Conservation (phyloP, 495 filamentous ascomycete species). For the Xylaria intraflava region DNA sequence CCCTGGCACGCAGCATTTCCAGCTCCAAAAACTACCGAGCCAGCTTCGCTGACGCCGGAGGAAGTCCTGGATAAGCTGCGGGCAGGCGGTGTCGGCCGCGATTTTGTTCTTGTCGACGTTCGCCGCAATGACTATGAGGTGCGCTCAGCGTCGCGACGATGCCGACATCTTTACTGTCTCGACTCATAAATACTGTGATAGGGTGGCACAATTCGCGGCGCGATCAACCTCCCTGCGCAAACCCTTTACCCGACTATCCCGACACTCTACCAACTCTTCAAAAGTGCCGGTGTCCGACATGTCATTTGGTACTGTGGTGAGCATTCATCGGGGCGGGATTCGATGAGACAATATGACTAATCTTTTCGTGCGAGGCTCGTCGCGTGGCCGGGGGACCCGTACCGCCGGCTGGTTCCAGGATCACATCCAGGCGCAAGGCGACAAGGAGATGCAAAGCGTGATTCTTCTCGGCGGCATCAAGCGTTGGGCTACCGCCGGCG, state of each 20-base stretch:
- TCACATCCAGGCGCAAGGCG: slow-evolving; percentile 42
- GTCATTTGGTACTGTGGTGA: slow-evolving; percentile 67
- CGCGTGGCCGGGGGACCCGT: slow-evolving; percentile 53
- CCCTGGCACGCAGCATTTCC: slow-evolving; percentile 11
- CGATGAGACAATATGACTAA: background rate
- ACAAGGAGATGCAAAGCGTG: slow-evolving; percentile 47
- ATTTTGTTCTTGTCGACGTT: slow-evolving; percentile 59
- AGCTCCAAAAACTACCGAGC: slow-evolving; percentile 3
- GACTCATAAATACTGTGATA: slow-evolving; percentile 18
- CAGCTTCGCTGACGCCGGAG: slow-evolving; percentile 21
- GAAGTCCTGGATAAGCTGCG: slow-evolving; percentile 24
- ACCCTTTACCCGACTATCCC: slow-evolving; percentile 54
- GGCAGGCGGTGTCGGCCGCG: slow-evolving; percentile 27
- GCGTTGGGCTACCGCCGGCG: slow-evolving; percentile 56
- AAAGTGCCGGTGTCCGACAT: slow-evolving; percentile 38
- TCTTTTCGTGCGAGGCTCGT: slow-evolving; percentile 47
- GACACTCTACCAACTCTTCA: slow-evolving; percentile 49
- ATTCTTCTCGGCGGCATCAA: slow-evolving; percentile 55
- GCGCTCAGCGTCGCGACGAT: slow-evolving; percentile 5
- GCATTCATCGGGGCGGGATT: slow-evolving; percentile 11
- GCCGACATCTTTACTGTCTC: background rate
- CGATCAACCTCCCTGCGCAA: slow-evolving; percentile 67
- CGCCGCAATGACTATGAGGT: slow-evolving; percentile 58
- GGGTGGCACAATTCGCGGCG: slow-evolving; percentile 63
- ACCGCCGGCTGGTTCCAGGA: slow-evolving; percentile 63